Conservation (phyloP, 1,284 basidiomycete genomes). For the Takashimella koratensis region DNA sequence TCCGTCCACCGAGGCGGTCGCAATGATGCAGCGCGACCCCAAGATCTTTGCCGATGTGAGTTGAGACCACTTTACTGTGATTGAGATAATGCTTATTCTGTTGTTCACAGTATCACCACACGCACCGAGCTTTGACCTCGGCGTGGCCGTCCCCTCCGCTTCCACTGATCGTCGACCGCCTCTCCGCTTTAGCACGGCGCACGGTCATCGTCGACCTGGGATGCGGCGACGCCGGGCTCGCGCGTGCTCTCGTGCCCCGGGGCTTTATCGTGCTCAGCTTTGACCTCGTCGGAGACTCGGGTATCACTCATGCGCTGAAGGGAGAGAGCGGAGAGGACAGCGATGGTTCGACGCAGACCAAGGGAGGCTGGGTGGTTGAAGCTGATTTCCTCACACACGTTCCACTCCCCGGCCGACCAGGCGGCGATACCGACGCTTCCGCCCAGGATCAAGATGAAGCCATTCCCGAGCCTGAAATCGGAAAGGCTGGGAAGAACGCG, state of each 20-base stretch:
- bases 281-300: conserved; percentile 68
- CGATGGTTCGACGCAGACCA: background rate
- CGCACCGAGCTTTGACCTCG: conserved; percentile 82
- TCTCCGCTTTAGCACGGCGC: conserved; percentile 57
- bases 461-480: background rate
- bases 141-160: conserved; percentile 90
- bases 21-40: conserved; percentile 77
- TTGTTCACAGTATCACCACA: conserved; percentile 71
- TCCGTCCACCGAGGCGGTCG: conserved; percentile 65
- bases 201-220: conserved; percentile 89
- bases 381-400: conserved; percentile 70
- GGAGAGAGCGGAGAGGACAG: conserved; percentile 61
- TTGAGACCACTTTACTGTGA: background rate
- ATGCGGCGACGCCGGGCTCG: conserved; percentile 90
- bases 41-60: conserved; percentile 70
- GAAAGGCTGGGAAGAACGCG: conserved; percentile 53
- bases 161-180: conserved; percentile 64
- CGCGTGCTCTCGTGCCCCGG: conserved; percentile 64
- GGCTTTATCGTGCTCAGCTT: conserved; percentile 71
- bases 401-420: conserved; percentile 76
- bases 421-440: conserved; percentile 12
- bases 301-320: conserved; percentile 40
- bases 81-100: background rate
- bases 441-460: conserved; percentile 43
- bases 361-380: conserved; percentile 64